Base-by-base conservation (phyloP, 2,329 filamentous ascomycete species). In the Beauveria scarabaeidicola region DNA sequence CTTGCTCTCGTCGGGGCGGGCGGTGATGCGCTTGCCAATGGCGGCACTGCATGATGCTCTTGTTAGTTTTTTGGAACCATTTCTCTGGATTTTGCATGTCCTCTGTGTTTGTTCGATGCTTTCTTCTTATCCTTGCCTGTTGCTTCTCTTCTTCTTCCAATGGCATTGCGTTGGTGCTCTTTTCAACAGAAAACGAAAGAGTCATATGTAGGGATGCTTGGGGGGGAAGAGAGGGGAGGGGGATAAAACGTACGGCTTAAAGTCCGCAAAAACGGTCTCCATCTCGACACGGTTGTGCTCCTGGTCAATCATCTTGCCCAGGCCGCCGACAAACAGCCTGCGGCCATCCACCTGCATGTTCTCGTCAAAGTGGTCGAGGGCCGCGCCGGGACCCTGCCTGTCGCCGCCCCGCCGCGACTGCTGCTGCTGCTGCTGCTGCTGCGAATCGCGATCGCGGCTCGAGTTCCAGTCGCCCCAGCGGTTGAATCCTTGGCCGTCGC, bases 21-120 rank as follows among this genome's bases (percentile, higher is more conserved):
- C 83, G 51, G 78, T 86, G 75, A 81, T 87, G 19, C 78, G 73
- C 64, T 81, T 81, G 64, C 78, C 74, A 51, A 81, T 74, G 7
- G 52, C 62, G 13, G 62, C 61, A 8, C 68, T 70, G 52, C 27
- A 19, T 32, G 1, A 32, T 6, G 6, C 9, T n/a, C 6, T 21
- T 50, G 36, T 51, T 32, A 50, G 36, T 11, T 29, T 27, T 11
- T 19, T 23, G 3, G 27, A 36, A 36, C 2, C 11, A 36, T 36
- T 36, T 36, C 25, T 19, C 9, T 11, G 15, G 21, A 4, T 7
- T 40, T 11, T n/a, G 5, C 32, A 11, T 50, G 13, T 36, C 6
- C 5, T 6, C 13, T 38, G 15, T 46, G 44, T 10, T 17, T n/a
- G 9, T n/a, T 50, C 17, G 10, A 15, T 17, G 43, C 11, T 27